Base-by-base conservation (phyloP, 148 eudicot species). In the Amaranthus hypochondriacus region DNA sequence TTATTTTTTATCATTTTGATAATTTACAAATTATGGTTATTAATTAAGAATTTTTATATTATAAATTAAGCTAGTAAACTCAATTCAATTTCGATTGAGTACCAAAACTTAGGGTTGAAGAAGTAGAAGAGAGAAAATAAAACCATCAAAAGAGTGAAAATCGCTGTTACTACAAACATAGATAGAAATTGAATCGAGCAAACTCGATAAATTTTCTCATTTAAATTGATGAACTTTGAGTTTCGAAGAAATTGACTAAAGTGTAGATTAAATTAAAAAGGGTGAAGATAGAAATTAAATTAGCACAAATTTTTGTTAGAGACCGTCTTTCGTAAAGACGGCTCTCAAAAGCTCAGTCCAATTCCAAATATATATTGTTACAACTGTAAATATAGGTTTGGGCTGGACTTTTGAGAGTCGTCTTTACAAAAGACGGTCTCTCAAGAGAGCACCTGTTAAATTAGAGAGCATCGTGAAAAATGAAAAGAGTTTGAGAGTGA, bases 41-140 rank as follows among this genome's bases (percentile, higher is more conserved):
- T 18, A 0, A 18, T 18, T 18, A 18, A 18, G 18, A 18, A 18
- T 18, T 18, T 18, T 18, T 18, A 18, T 54, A 14, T n/a, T n/a
- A n/a, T 3, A 66, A 4, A 66, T 48, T n/a, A 66, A 49, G 10
- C 51, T 14, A 18, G 18, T 18, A 46, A 15, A 51, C 39, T 61
- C 28, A 70, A 68, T 68, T 79, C 78, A 10, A 70, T 9, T 44
- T 50, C 54, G 56, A 48, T n/a, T 44, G 42, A 14, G 3, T 46
- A 42, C 39, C 21, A 13, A 49, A 58, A 10, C 15, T 18, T 15
- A 0, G 21, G 14, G 39, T 49, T 0, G 43, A 55, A 66, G 48
- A 75, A 52, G 46, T 60, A 61, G 48, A 70, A 76, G n/a, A 76
- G 67, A 39, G 56, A 13, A 5, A 72, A 58, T 9, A 55, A 14